Conservation (phyloP, 1,139 yeast genomes). For the Suhomyces guaymorum region DNA sequence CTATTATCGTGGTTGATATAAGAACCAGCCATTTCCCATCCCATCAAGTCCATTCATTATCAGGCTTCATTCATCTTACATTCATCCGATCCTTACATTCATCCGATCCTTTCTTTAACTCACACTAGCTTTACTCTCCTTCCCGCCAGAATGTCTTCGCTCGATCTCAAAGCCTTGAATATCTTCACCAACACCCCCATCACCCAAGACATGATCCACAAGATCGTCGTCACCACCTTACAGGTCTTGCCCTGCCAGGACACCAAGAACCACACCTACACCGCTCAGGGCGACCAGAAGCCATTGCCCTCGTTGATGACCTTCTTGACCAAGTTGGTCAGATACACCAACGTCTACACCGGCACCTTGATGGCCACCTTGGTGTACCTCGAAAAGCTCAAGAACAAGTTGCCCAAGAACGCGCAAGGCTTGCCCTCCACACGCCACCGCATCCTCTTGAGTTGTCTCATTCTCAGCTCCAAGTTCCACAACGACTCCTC, state of each 20-base stretch:
- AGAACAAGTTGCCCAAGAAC: slow-evolving; percentile 60
- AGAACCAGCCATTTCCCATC: no score
- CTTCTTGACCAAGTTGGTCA: slow-evolving; percentile 66
- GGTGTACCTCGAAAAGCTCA: slow-evolving; percentile 63
- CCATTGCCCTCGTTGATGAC: slow-evolving; percentile 72
- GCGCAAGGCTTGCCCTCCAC: slow-evolving; percentile 80
- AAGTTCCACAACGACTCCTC: slow-evolving; percentile 77
- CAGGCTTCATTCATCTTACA: not conserved
- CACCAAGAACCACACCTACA: slow-evolving; percentile 32
- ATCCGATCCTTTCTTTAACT: not conserved
- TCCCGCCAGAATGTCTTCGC: slow-evolving; percentile 15
- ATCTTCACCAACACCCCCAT: slow-evolving; percentile 58
- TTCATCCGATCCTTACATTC: not conserved
- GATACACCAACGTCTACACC: slow-evolving; percentile 73
- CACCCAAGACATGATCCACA: slow-evolving; percentile 66
- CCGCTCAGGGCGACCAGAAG: slow-evolving; percentile 28
- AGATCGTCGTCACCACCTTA: slow-evolving; percentile 59
- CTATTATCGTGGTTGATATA: no score
- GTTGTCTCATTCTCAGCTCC: slow-evolving; percentile 69
- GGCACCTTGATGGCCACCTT: slow-evolving; percentile 75
- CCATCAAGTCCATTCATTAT: no score
- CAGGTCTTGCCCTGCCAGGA: slow-evolving; percentile 61
- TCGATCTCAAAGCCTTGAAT: slow-evolving; percentile 56
- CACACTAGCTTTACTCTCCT: no score
- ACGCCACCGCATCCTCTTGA: slow-evolving; percentile 71